Evolutionary conservation across 2,329 filamentous ascomycete genomes (phyloP).

Genomic region (Beauveria sp.): DNA sequence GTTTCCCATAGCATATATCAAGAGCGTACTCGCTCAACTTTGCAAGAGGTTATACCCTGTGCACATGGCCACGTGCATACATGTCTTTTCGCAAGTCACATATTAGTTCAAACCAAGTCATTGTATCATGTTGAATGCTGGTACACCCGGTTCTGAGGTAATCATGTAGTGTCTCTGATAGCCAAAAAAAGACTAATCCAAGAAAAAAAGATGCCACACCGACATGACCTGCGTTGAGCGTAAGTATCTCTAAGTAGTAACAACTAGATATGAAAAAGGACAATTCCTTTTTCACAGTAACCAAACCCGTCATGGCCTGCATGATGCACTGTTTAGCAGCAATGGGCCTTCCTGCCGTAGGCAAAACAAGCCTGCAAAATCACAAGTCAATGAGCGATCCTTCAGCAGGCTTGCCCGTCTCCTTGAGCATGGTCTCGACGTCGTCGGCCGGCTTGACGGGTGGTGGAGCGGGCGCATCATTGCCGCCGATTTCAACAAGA

Average conservation of each 20-base stretch:
- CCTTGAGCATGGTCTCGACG: conserved; percentile 36
- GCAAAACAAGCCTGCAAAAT: not conserved
- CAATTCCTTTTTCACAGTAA: not conserved
- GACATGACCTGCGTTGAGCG: conserved; percentile 8
- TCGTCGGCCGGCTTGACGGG: conserved; percentile 23
- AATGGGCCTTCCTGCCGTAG: not conserved
- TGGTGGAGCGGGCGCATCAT: conserved; percentile 6
- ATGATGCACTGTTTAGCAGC: conserved; percentile 5
- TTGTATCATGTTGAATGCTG: conserved; percentile 8
- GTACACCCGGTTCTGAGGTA: not conserved
- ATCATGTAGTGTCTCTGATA: not conserved
- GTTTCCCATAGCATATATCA: not conserved
- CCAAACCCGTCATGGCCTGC: not conserved
- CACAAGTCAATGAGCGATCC: conserved; percentile 49
- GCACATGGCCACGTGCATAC: not conserved
- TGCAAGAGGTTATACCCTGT: not conserved
- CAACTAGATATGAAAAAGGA: not conserved
- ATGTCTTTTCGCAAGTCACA: not conserved
- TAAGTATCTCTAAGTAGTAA: conserved; percentile 4
- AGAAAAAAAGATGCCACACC: not conserved
- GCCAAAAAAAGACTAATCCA: not conserved
- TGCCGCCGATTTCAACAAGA: conserved; percentile 51
- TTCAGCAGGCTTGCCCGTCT: conserved; percentile 39
- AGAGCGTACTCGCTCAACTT: not conserved
- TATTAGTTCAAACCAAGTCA: not conserved